Evolutionary conservation across 169 alveolate species (phyloP).

Genomic region (Plasmodium gonderi): DNA sequence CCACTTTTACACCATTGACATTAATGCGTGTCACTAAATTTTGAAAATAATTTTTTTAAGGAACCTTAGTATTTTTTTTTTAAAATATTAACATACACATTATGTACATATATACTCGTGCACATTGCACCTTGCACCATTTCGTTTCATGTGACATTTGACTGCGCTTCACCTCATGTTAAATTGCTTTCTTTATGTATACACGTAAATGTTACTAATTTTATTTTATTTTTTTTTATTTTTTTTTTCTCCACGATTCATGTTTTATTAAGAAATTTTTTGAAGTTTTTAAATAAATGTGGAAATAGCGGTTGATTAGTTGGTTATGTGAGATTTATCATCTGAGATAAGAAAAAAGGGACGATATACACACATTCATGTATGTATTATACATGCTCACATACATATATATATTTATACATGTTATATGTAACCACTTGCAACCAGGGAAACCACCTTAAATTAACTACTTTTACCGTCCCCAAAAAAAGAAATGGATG

Average conservation of each 20-base stretch:
- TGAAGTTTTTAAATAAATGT: background rate
- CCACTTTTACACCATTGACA: background rate
- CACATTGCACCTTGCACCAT: background rate
- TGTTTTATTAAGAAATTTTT: background rate
- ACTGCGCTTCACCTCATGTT: background rate
- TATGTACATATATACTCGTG: background rate
- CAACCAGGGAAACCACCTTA: background rate
- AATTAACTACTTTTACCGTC: background rate
- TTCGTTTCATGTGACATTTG: too few relatives aligned
- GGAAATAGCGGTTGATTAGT: background rate
- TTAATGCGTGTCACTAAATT: background rate
- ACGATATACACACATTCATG: background rate
- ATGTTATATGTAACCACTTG: constrained; percentile 3
- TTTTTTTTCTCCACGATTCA: background rate
- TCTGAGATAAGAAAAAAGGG: background rate
- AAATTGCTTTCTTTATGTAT: background rate
- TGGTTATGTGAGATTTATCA: background rate
- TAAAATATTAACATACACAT: background rate
- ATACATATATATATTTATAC: background rate
- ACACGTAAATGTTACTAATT: background rate
- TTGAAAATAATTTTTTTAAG: constrained; percentile 4
- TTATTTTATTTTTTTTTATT: background rate
- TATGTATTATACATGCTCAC: too few relatives aligned
- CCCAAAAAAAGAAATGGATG: constrained; percentile 50
- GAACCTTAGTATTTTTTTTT: constrained; percentile 1